Conservation (phyloP, 257 asterid species). For the Ilex aquifolium region DNA sequence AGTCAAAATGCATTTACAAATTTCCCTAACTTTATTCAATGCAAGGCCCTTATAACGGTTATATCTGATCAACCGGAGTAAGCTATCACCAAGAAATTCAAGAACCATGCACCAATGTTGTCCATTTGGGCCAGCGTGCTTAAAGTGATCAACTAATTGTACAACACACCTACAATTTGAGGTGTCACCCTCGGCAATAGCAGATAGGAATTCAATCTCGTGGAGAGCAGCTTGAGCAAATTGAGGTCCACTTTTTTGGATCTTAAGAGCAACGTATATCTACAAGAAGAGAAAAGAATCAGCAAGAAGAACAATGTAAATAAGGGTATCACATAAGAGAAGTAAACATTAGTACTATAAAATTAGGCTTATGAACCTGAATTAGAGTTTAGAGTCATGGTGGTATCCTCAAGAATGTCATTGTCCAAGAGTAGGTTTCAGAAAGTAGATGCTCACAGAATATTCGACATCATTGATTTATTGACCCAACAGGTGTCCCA, state of each 20-base stretch:
- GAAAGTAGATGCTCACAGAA: too few species aligned
- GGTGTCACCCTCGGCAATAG: slow-evolving; percentile 72
- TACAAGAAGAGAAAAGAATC: slow-evolving; percentile 17
- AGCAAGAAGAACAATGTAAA: slow-evolving; percentile 4
- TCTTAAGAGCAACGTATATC: slow-evolving; percentile 92
- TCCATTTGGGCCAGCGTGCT: slow-evolving; percentile 94
- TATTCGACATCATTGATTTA: too few species aligned
- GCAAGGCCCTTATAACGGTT: slow-evolving; percentile 81
- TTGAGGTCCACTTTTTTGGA: slow-evolving; percentile 95
- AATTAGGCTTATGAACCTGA: too few species aligned
- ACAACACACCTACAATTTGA: slow-evolving; percentile 61
- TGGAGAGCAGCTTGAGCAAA: slow-evolving; percentile 94
- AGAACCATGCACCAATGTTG: slow-evolving; percentile 97
- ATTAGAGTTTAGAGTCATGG: too few species aligned
- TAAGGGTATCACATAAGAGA: neutral
- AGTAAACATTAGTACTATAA: too few species aligned
- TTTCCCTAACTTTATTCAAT: slow-evolving; percentile 74
- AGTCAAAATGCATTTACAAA: slow-evolving; percentile 80
- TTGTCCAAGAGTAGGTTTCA: too few species aligned
- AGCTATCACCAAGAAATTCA: slow-evolving; percentile 95
- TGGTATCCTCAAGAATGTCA: too few species aligned
- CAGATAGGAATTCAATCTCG: slow-evolving; percentile 81
- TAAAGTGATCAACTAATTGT: slow-evolving; percentile 75
- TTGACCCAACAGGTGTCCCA: too few species aligned
- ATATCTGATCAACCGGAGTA: slow-evolving; percentile 67